Percentiles rank a stretch among this genome's conserved stretches.
Conservation (phyloP, 371 early-diverging fungal species). For the Capniomyces stellatus region DNA sequence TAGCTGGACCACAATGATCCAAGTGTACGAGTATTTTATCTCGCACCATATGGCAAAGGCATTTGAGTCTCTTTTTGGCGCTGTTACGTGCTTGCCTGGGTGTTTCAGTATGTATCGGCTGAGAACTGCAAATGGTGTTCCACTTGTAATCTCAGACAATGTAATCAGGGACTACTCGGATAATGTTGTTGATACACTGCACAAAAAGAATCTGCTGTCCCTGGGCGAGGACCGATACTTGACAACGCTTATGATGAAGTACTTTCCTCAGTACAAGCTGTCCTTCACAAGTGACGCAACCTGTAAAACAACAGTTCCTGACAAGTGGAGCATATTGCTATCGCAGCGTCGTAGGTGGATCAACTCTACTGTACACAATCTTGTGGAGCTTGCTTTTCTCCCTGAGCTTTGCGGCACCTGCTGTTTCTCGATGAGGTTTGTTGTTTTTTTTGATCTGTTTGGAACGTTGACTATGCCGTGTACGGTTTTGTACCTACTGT, state of each 20-base stretch:
- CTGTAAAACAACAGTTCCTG: constrained; percentile 92
- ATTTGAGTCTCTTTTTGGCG: constrained; percentile 96
- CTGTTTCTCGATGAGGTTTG: constrained; percentile 95
- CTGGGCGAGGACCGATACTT: constrained; percentile 78
- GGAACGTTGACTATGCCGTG: constrained; percentile 89
- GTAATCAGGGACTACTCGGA: constrained; percentile 90
- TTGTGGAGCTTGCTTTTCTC: constrained; percentile 72
- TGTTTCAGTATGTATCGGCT: constrained; percentile 93
- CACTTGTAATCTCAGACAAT: constrained; percentile 76
- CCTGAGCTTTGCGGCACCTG: constrained; percentile 88
- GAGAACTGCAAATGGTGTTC: constrained; percentile 62
- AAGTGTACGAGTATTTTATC: constrained; percentile 97
- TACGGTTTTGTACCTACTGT: constrained; percentile 59
- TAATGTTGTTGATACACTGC: constrained; percentile 89
- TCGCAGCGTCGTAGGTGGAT: constrained; percentile 97
- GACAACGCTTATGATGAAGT: constrained; percentile 96
- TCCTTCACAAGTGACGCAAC: constrained; percentile 91
- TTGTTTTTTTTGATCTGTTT: constrained; percentile 81
- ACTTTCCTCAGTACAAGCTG: constrained; percentile 94
- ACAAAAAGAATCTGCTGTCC: constrained; percentile 76
- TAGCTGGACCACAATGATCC: constrained; percentile 91
- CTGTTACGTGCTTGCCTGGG: constrained; percentile 88
- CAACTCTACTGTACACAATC: constrained; percentile 91
- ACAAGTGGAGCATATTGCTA: constrained; percentile 77
- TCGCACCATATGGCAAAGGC: constrained; percentile 95